These are phyloP conservation scores for Lepidium didymum DNA, from an alignment of 345 rosid genomes.

Conservation along the genomic window DNA sequence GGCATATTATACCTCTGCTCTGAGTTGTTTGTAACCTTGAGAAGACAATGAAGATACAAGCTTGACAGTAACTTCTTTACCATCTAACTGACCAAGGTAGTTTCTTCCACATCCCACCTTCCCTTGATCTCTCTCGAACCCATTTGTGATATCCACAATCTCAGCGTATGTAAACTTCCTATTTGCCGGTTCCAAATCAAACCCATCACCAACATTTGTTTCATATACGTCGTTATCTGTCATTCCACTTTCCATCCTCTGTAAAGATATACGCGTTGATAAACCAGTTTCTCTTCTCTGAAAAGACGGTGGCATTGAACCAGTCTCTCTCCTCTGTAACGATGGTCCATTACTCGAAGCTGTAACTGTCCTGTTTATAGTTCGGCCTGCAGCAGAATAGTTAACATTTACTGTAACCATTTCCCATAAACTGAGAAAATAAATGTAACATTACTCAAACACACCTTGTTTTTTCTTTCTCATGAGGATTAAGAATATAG, in stretches of 20 bases:
- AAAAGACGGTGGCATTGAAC: constrained; percentile 9
- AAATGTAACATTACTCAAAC: background rate
- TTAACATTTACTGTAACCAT: background rate
- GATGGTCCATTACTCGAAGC: constrained; percentile 22
- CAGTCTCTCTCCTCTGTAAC: constrained; percentile 22
- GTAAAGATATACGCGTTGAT: constrained; percentile 4
- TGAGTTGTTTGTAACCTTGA: constrained; percentile 43
- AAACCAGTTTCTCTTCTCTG: constrained; percentile 24
- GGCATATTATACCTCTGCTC: constrained; percentile 34
- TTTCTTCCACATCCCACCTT: constrained; percentile 53
- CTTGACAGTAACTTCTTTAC: constrained; percentile 50
- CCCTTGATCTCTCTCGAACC: constrained; percentile 36
- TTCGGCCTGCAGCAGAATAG: background rate
- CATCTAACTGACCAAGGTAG: constrained; percentile 36
- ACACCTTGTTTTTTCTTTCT: constrained; percentile 19
- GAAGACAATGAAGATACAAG: constrained; percentile 37
- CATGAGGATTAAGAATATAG: background rate
- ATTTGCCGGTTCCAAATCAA: constrained; percentile 22
- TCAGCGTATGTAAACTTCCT: constrained; percentile 31
- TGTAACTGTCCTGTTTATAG: background rate
- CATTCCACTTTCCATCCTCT: constrained; percentile 27
- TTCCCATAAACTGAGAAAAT: background rate
- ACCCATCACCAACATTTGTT: constrained; percentile 5
- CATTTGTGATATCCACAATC: constrained; percentile 35
- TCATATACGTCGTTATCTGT: constrained; percentile 9